Conservation (phyloP, 257 asterid species). For the Paraleonurus japonicus region DNA sequence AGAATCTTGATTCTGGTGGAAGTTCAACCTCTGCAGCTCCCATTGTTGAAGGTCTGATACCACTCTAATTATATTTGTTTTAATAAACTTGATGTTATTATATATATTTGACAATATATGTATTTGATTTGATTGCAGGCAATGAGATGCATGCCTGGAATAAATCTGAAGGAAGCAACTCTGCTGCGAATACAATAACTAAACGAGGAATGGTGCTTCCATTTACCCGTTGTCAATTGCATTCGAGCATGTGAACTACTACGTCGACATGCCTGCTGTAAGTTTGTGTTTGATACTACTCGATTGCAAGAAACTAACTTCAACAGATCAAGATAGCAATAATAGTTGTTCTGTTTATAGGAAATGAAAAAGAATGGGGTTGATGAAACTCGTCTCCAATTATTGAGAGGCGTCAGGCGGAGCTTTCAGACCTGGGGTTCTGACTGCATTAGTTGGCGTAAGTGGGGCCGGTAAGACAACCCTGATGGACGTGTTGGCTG, state of each 20-base stretch:
- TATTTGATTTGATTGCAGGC: conserved; percentile 38
- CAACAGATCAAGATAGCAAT: background rate
- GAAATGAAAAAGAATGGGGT: conserved; percentile 76
- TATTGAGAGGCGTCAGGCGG: conserved; percentile 80
- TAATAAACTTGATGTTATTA: background rate
- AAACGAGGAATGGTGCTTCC: conserved; percentile 95
- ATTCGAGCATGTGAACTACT: conserved; percentile 82
- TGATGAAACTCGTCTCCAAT: conserved; percentile 69
- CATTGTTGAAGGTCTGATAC: conserved; percentile 39
- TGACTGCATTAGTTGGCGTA: conserved; percentile 84
- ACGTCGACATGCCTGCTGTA: conserved; percentile 91
- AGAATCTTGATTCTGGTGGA: conserved; percentile 23
- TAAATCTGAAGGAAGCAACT: conserved; percentile 30
- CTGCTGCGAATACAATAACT: conserved; percentile 27
- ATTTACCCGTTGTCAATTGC: conserved; percentile 84
- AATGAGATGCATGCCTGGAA: conserved; percentile 40
- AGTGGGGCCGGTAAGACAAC: conserved; percentile 97
- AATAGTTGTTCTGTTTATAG: conserved; percentile 32
- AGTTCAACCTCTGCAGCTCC: conserved; percentile 37
- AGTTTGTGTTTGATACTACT: conserved; percentile 31
- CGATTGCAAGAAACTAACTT: background rate
- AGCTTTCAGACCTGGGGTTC: conserved; percentile 84
- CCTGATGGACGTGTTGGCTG: conserved; percentile 88
- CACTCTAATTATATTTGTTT: background rate
- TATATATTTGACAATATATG: background rate